Base-by-base conservation (phyloP, 164 flowering plant genomes). In the Houttuynia cordata region DNA sequence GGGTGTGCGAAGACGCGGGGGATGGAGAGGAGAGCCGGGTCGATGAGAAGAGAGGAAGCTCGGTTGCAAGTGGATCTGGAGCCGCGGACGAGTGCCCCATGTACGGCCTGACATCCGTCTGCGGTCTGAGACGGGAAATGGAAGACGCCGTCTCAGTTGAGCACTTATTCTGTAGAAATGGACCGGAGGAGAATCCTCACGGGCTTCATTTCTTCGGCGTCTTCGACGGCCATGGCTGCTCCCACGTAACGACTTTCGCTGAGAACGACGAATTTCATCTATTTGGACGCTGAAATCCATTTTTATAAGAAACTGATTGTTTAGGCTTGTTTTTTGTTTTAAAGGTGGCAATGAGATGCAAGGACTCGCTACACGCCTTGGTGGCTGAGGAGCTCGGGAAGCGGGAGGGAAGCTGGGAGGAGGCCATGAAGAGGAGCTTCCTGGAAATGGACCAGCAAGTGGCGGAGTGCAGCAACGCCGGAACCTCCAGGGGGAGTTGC, bases 51-150 rank as follows among this genome's bases (percentile, higher is more conserved):
- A 62, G 56, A 19, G 56, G 39, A 20, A 53, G 24, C 24, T 23
- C 24, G 22, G 24, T 52, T 63, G 51, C 56, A 24, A 10, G 47
- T 53, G 14, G 53, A 56, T 19, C 42, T 51, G 8, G 34, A 23
- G 50, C 58, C 45, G 8, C 1, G 34, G 21, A 62, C 39, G 67
- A 59, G 20, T 52, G 55, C 6, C 83, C 85, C 0, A 82, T 71
- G 68, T 86, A 70, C 40, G 76, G 77, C 10, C 25, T 78, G 50
- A 72, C 81, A 40, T 87, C 95, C 1, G 86, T 85, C 0, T 82
- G 95, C 65, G 95, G 95, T 0, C 54, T 88, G 66, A 67, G 91
- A 60, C 71, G 87, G 59, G 91, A 87, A 5, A 87, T 87, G 95
- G 95, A 87, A 24, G 95, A 87, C 30, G 82, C 85, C 0, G 83